phyloP scores from a whole-genome alignment of 179 eudicot species.

The Beta lomatogona region DNA sequence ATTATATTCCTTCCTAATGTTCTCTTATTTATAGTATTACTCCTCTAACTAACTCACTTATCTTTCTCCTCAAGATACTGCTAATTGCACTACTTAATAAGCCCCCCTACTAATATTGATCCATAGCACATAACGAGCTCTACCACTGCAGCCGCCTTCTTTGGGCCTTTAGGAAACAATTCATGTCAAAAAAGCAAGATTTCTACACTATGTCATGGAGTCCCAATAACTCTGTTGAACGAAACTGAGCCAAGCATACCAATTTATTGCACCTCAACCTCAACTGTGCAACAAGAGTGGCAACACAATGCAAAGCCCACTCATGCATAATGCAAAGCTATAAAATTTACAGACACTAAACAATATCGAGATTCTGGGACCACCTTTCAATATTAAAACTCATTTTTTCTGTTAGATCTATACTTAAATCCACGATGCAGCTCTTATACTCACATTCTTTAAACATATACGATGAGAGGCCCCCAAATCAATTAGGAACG shows the following conservation, averaged over 20 bases:
- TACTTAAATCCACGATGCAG: not conserved
- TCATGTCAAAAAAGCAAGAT: not conserved
- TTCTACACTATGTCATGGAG: not conserved
- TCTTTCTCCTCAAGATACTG: too few relatives aligned
- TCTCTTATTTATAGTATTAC: too few relatives aligned
- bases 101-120: too few relatives aligned
- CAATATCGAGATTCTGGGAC: too few relatives aligned
- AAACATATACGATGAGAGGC: not conserved
- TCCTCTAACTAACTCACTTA: too few relatives aligned
- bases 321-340: not conserved
- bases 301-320: not conserved
- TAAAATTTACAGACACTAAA: not conserved
- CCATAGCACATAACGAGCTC: not conserved
- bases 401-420: not conserved
- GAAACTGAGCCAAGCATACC: not conserved
- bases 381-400: not conserved
- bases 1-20: too few relatives aligned
- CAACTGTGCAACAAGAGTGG: not conserved
- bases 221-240: not conserved
- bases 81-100: too few relatives aligned
- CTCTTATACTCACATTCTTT: not conserved
- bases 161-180: not conserved
- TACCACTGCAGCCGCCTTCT: not conserved
- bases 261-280: not conserved
- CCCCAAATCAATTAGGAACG: not conserved